A percentile compares a stretch with the other conserved stretches of the same genome.
Evolutionary conservation across 2,329 filamentous ascomycete species (phyloP).

Genomic region (Orbilia javanica): DNA sequence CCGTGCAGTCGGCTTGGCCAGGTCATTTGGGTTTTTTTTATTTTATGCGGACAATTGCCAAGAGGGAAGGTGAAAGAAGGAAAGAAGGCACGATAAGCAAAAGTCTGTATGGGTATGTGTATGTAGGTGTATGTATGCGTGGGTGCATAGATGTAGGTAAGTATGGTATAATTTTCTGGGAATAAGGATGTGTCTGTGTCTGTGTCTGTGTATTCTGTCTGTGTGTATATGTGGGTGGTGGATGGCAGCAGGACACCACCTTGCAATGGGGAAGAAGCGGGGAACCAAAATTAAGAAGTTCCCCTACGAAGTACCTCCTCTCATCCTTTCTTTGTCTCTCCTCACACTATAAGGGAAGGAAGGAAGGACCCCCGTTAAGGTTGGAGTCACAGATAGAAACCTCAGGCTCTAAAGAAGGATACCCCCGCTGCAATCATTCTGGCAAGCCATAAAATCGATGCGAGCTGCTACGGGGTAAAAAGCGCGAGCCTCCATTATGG

Average conservation of each 20-base stretch:
- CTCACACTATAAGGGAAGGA: background rate
- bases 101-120: background rate
- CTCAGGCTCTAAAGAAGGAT: background rate
- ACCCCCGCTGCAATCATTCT: slow-evolving; percentile 18
- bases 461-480: slow-evolving; percentile 9
- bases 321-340: background rate
- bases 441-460: slow-evolving; percentile 17
- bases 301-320: background rate
- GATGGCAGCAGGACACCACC: slow-evolving; percentile 7
- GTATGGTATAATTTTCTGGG: background rate
- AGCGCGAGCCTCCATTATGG: slow-evolving; percentile 7
- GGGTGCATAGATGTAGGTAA: background rate
- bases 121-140: background rate
- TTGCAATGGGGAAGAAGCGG: slow-evolving; percentile 3
- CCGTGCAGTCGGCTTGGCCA: background rate
- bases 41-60: slow-evolving; percentile 5
- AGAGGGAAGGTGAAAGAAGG: background rate
- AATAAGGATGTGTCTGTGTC: background rate
- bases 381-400: slow-evolving; percentile 3
- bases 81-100: slow-evolving; percentile 3
- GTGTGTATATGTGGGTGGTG: background rate
- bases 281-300: background rate
- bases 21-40: background rate
- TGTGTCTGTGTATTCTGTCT: background rate
- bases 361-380: background rate